Conservation (phyloP, 345 rosid species). For the Crucihimalaya himalaica region DNA sequence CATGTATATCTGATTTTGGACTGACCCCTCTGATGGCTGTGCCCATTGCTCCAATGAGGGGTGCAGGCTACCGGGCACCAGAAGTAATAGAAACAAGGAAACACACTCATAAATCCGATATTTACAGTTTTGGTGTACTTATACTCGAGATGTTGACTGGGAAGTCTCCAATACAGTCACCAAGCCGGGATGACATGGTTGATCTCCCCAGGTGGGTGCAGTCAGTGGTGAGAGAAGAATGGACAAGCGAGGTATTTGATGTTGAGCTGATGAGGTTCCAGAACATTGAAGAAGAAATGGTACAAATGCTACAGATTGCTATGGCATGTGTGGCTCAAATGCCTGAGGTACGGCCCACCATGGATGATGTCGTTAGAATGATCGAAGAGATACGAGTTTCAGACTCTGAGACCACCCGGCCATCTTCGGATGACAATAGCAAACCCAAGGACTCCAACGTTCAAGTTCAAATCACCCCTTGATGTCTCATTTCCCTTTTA, state of each 20-base stretch:
- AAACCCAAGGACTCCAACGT: slow-evolving; percentile 74
- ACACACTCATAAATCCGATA: slow-evolving; percentile 69
- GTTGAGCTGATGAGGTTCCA: slow-evolving; percentile 76
- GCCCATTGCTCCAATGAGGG: slow-evolving; percentile 59
- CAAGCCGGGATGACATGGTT: slow-evolving; percentile 66
- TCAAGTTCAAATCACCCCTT: slow-evolving; percentile 75
- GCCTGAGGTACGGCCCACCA: slow-evolving; percentile 67
- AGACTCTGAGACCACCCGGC: slow-evolving; percentile 78
- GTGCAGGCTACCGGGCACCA: slow-evolving; percentile 78
- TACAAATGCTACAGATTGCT: slow-evolving; percentile 79
- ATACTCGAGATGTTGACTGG: slow-evolving; percentile 86
- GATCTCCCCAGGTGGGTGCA: slow-evolving; percentile 94
- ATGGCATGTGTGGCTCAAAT: slow-evolving; percentile 71
- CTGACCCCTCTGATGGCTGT: slow-evolving; percentile 63
- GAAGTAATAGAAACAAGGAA: slow-evolving; percentile 75
- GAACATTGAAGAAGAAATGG: slow-evolving; percentile 82
- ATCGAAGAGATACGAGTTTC: slow-evolving; percentile 80
- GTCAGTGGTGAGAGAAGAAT: slow-evolving; percentile 87
- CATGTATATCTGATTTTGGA: slow-evolving; percentile 71
- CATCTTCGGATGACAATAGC: slow-evolving; percentile 74
- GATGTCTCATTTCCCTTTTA: slow-evolving; percentile 20
- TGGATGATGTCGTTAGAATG: slow-evolving; percentile 79
- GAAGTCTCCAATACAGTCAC: slow-evolving; percentile 70
- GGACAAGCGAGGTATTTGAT: slow-evolving; percentile 91
- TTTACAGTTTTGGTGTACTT: slow-evolving; percentile 74